phyloP scores from a whole-genome alignment of 2,329 filamentous ascomycete species.

The Botrytis fabae region DNA sequence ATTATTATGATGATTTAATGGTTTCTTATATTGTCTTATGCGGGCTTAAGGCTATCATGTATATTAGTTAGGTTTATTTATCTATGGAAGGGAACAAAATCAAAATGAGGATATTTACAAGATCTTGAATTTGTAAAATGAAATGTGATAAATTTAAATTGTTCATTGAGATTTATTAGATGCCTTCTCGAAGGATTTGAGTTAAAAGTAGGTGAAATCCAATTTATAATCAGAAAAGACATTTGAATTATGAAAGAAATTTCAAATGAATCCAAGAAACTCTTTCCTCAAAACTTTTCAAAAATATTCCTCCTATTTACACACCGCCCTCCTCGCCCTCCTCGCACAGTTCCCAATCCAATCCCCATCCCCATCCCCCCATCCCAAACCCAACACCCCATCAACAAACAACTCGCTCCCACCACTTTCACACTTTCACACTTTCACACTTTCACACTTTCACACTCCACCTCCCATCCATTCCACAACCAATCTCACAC shows the following conservation, averaged over 20 bases:
- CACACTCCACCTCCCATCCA: too few relatives aligned
- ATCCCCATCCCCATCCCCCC: conserved; percentile 42
- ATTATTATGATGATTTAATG: conserved; percentile 12
- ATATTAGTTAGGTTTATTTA: conserved; percentile 1
- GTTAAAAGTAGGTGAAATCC: neutral
- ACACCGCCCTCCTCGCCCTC: neutral
- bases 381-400: conserved; percentile 48
- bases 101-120: neutral
- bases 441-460: too few relatives aligned
- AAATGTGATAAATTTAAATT: neutral
- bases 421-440: conserved; percentile 34
- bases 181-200: neutral
- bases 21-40: neutral
- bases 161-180: neutral
- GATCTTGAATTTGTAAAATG: neutral
- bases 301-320: neutral
- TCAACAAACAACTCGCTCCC: conserved; percentile 52
- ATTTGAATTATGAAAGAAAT: too few relatives aligned
- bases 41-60: conserved; percentile 3
- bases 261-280: conserved; percentile 48
- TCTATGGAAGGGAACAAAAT: neutral
- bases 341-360: conserved; percentile 41
- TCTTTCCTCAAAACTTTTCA: conserved; percentile 50
- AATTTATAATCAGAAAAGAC: neutral
- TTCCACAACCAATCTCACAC: conserved; percentile 47